These are phyloP conservation scores for Echium plantagineum DNA, from an alignment of 257 asterid species.

Conservation along the genomic window DNA sequence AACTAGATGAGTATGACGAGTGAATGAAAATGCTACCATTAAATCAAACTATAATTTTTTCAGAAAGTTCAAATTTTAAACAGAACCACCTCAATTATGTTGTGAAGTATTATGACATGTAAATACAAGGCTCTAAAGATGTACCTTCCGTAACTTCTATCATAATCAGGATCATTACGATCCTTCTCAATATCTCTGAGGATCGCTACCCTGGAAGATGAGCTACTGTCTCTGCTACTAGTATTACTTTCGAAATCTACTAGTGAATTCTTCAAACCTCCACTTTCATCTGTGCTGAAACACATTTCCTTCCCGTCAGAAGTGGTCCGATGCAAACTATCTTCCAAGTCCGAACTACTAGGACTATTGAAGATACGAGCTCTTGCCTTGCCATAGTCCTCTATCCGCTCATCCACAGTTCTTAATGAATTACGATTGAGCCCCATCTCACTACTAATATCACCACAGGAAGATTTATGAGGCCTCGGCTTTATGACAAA, in stretches of 20 bases:
- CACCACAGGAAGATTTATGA: neutral
- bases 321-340: constrained; percentile 23
- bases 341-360: constrained; percentile 39
- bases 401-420: constrained; percentile 1
- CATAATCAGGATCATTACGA: constrained; percentile 87
- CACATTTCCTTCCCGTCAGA: constrained; percentile 28
- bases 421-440: neutral
- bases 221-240: constrained; percentile 33
- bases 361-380: constrained; percentile 3
- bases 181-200: constrained; percentile 95
- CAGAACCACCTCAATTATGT: neutral
- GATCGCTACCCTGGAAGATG: constrained; percentile 53
- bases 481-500: neutral
- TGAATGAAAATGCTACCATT: neutral
- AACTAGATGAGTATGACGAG: no score
- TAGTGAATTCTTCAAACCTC: constrained; percentile 32
- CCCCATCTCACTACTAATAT: neutral
- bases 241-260: constrained; percentile 39
- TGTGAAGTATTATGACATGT: neutral
- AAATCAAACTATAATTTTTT: neutral
- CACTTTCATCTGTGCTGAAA: constrained; percentile 34
- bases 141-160: constrained; percentile 84
- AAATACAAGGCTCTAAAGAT: constrained; percentile 1
- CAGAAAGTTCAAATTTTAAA: no score
- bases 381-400: neutral